These are phyloP conservation scores for Cladosporium sp. DNA, from an alignment of 2,329 filamentous ascomycete species.

Conservation along the genomic window DNA sequence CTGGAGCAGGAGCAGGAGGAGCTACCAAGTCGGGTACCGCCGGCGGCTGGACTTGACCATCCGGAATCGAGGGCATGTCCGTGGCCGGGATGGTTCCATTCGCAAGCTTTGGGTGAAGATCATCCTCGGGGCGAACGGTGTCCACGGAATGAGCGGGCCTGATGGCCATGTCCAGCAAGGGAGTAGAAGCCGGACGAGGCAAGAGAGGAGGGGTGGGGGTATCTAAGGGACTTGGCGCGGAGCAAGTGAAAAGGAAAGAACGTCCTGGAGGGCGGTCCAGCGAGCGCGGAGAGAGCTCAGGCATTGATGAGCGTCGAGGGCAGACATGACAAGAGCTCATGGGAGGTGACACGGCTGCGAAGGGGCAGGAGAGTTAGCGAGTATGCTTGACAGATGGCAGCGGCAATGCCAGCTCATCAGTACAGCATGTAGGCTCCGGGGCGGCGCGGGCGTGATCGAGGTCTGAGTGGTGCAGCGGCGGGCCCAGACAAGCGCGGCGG, in stretches of 20 bases:
- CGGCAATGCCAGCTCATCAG: conserved; percentile 30
- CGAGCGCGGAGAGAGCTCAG: conserved; percentile 9
- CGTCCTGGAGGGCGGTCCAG: conserved; percentile 19
- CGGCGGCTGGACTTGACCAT: neutral
- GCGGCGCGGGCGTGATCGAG: conserved; percentile 22
- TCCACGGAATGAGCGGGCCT: conserved; percentile 7
- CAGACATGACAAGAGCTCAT: conserved; percentile 21
- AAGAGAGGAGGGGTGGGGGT: conserved; percentile 1
- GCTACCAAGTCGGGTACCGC: neutral
- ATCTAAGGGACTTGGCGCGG: conserved; percentile 1
- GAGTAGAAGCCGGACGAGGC: conserved; percentile 16
- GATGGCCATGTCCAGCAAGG: conserved; percentile 11
- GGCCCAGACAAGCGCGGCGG: conserved; percentile 9
- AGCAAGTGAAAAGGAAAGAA: neutral
- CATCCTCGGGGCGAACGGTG: neutral
- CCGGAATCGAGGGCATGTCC: neutral
- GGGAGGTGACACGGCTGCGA: conserved; percentile 28
- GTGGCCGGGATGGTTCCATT: neutral
- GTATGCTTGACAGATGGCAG: conserved; percentile 24
- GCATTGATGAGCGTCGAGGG: conserved; percentile 5
- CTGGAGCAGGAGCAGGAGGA: neutral
- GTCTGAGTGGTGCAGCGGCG: neutral
- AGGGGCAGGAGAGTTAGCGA: conserved; percentile 26
- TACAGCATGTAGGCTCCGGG: conserved; percentile 22
- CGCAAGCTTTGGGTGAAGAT: neutral